Conservation (phyloP, 192 early-diverging fungal genomes). For the Coemansia reversa region DNA sequence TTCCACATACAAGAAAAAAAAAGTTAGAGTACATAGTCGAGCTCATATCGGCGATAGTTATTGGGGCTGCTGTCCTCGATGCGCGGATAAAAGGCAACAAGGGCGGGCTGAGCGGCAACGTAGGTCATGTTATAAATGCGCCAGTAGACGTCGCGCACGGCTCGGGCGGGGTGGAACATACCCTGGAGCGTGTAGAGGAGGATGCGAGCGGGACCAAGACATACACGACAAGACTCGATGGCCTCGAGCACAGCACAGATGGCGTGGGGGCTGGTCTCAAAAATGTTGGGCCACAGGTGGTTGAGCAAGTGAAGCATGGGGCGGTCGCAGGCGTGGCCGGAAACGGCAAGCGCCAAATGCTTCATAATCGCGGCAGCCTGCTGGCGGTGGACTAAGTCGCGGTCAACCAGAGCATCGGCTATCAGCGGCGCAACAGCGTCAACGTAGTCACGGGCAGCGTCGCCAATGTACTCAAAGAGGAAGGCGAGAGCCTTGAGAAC, state of each 20-base stretch:
- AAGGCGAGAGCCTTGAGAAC: slow-evolving; percentile 93
- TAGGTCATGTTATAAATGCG: slow-evolving; percentile 97
- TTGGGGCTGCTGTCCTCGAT: slow-evolving; percentile 81
- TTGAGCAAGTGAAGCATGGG: slow-evolving; percentile 93
- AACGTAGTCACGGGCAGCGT: slow-evolving; percentile 98
- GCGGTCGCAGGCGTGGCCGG: slow-evolving; percentile 90
- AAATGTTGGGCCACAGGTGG: slow-evolving; percentile 98
- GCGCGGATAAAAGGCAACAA: slow-evolving; percentile 90
- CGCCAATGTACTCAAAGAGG: slow-evolving; percentile 98
- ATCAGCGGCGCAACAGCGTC: slow-evolving; percentile 93
- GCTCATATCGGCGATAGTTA: slow-evolving; percentile 76
- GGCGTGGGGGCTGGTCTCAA: slow-evolving; percentile 94
- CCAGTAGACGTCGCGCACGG: slow-evolving; percentile 98
- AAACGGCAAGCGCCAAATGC: slow-evolving; percentile 92
- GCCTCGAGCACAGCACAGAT: slow-evolving; percentile 98
- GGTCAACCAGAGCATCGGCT: slow-evolving; percentile 96
- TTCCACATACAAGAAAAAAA: not conserved
- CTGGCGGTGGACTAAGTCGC: slow-evolving; percentile 97
- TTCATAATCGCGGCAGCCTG: slow-evolving; percentile 95
- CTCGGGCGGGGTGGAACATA: slow-evolving; percentile 93
- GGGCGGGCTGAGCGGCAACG: slow-evolving; percentile 83
- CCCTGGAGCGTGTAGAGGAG: slow-evolving; percentile 91
- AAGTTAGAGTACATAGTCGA: slow-evolving; percentile 67
- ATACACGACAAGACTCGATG: slow-evolving; percentile 89
- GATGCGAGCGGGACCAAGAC: slow-evolving; percentile 81